Base-by-base conservation (phyloP, 116 monocot genomes). In the Phalaenopsis hybrid region DNA sequence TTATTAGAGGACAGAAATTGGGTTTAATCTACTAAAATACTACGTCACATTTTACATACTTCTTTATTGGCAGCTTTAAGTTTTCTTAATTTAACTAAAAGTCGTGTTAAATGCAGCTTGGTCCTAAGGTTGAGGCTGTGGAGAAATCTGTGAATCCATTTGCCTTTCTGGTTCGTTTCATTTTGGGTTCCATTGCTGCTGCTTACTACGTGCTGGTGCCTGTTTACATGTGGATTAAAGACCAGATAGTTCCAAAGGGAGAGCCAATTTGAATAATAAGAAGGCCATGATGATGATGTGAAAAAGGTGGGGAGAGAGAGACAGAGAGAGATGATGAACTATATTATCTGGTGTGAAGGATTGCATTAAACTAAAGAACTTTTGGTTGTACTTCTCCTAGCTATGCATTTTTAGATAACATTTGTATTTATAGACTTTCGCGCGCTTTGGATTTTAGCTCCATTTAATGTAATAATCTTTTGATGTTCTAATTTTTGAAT, bases 141-240 rank as follows among this genome's bases (percentile, higher is more conserved):
- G 80, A 82, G 81, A 92, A 88, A 81, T 90, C 93, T 15, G 83
- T 95, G 76, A 98, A 95, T 83, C 98, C 98, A 52, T 85, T 98
- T 52, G 33, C 90, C 23, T 98, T 98, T 88, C 77, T 93, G 55
- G 46, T 98, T 73, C 94, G 98, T 51, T 94, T 98, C 80, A 31
- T 94, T 65, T 34, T 98, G 11, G 95, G 98, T 74, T 90, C 92
- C 6, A 80, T 94, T 20, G 87, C 85, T 4, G 90, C 95, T 2
- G 68, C 90, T 43, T 98, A 98, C 82, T 98, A 44, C 75, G 89
- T 98, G n/a, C 75, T 95, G 74, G 93, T 98, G 43, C 94, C 95
- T 0, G 86, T 98, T 81, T 98, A 98, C 86, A 98, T 95, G 95
- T 98, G 98, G 98, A 88, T 93, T 51, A 94, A 98, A 76, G 94